Percentiles rank a stretch among this genome's conserved stretches.
Evolutionary conservation across 179 eudicot species (phyloP).

Genomic region (Nepenthes alata): DNA sequence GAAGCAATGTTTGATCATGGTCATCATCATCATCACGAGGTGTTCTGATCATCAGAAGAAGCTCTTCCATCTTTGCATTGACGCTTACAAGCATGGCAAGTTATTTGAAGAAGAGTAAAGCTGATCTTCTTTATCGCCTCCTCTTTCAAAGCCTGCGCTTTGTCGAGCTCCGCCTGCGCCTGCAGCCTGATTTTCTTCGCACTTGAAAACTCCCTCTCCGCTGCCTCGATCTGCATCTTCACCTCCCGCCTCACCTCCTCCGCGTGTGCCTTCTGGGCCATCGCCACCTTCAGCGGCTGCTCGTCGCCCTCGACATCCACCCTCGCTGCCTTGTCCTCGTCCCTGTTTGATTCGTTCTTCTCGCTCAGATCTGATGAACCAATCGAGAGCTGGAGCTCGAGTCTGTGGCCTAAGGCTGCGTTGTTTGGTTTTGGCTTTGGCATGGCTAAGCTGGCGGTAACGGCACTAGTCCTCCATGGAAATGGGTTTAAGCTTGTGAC

Average conservation of each 20-base stretch:
- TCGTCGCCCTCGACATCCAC: conserved; percentile 19
- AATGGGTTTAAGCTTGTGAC: conserved; percentile 19
- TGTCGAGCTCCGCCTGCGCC: conserved; percentile 62
- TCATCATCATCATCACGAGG: too few species aligned
- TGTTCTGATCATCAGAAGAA: background rate
- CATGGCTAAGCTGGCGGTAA: background rate
- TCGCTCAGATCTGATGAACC: conserved; percentile 41
- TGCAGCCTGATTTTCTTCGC: conserved; percentile 69
- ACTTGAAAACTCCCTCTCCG: conserved; percentile 55
- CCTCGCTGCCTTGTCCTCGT: background rate
- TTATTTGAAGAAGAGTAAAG: conserved; percentile 43
- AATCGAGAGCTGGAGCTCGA: conserved; percentile 68
- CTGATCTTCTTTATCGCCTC: conserved; percentile 50
- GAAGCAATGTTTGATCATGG: too few species aligned
- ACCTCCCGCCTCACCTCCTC: conserved; percentile 67
- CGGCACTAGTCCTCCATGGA: background rate
- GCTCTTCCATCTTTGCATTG: conserved; percentile 19
- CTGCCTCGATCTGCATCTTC: conserved; percentile 53
- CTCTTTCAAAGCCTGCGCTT: conserved; percentile 46
- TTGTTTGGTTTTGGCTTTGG: background rate
- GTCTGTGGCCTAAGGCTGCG: conserved; percentile 13
- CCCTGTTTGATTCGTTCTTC: conserved; percentile 1
- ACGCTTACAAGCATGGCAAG: conserved; percentile 64
- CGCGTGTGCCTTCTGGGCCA: conserved; percentile 57
- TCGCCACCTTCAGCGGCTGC: conserved; percentile 29